A percentile compares a stretch with the other conserved stretches of the same genome.
These are phyloP conservation scores for Fistulinella prunicolor DNA, from an alignment of 768 basidiomycete species.

Conservation along the genomic window DNA sequence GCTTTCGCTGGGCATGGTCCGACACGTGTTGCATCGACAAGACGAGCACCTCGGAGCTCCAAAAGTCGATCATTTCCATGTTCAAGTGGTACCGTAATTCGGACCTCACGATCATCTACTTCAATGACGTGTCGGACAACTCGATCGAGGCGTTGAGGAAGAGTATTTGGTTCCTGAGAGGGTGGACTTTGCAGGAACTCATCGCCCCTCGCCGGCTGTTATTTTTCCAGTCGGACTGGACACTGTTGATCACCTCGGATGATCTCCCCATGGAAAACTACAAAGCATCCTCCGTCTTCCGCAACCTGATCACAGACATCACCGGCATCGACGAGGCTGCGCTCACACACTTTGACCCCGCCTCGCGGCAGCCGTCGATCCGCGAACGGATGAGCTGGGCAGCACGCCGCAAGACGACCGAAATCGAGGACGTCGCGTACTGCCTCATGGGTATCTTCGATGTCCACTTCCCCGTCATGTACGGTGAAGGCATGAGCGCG, in stretches of 20 bases:
- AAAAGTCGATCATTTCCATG: slow-evolving; percentile 31
- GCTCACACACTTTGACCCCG: slow-evolving; percentile 18
- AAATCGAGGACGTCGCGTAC: slow-evolving; percentile 29
- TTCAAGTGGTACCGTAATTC: slow-evolving; percentile 30
- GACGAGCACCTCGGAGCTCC: slow-evolving; percentile 26
- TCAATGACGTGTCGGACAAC: slow-evolving; percentile 17
- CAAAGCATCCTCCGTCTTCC: slow-evolving; percentile 13
- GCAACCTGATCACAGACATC: slow-evolving; percentile 12
- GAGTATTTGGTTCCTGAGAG: slow-evolving; percentile 26
- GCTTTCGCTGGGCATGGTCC: slow-evolving; percentile 27
- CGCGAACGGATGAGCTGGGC: slow-evolving; percentile 30
- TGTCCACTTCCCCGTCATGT: slow-evolving; percentile 27
- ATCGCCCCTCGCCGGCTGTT: slow-evolving; percentile 22
- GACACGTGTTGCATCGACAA: slow-evolving; percentile 32
- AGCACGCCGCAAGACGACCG: slow-evolving; percentile 26
- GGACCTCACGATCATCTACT: slow-evolving; percentile 24
- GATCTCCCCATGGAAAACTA: slow-evolving; percentile 19
- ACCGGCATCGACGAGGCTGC: slow-evolving; percentile 18
- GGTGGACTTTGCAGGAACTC: slow-evolving; percentile 28
- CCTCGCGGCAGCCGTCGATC: slow-evolving; percentile 12
- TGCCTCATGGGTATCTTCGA: slow-evolving; percentile 29
- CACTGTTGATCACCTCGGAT: slow-evolving; percentile 8
- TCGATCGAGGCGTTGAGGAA: slow-evolving; percentile 13
- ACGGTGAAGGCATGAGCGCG: slow-evolving; percentile 28
- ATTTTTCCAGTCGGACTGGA: slow-evolving; percentile 27